Evolutionary conservation across 1,139 yeast genomes (phyloP), one percentile per base, ranked within the genome.

Genomic region (Blastobotrys aristatus): DNA sequence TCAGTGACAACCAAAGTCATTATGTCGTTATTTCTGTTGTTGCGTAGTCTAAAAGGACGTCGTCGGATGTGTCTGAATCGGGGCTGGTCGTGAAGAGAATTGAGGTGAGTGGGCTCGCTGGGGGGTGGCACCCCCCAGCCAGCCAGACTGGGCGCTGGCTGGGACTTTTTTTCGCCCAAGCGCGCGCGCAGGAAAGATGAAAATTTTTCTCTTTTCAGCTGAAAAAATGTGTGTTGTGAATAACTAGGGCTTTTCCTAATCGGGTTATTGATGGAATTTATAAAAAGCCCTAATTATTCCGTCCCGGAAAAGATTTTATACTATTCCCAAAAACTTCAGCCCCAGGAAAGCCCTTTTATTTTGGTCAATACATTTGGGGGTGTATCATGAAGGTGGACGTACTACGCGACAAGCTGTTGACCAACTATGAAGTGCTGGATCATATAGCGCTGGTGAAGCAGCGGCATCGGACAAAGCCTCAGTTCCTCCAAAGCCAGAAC

Each of bases 1-100:
- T 92, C 97, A 79, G 87, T 94, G 77, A 90, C 94, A 79, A 88
- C 96, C 84, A 90, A 85, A 75, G 95, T 84, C 95, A 85, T 84
- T 70, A 76, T 80, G 54, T 44, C 54, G 53, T 50, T 57, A n/a
- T 20, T 18, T 22, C 17, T 22, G 27, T 30, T 30, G 33, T 30
- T 30, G 33, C 6, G 17, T 34, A n/a, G n/a, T n/a, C n/a, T n/a
- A n/a, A n/a, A n/a, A n/a, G n/a, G n/a, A n/a, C 38, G 38, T 34
- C 38, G 38, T 34, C 24, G 17, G 21, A 10, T 33, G 11, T 3
- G 37, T 16, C 6, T 4, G 24, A 21, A n/a, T n/a, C n/a, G n/a
- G n/a, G n/a, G n/a, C n/a, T 16, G 21, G 37, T 33, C 37, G 37
- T 6, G 21, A 24, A 24, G 27, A 24, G 27, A 24, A 24, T 24